Conservation (phyloP, 106 monocot genomes). For the Dendrobium catenatum region DNA sequence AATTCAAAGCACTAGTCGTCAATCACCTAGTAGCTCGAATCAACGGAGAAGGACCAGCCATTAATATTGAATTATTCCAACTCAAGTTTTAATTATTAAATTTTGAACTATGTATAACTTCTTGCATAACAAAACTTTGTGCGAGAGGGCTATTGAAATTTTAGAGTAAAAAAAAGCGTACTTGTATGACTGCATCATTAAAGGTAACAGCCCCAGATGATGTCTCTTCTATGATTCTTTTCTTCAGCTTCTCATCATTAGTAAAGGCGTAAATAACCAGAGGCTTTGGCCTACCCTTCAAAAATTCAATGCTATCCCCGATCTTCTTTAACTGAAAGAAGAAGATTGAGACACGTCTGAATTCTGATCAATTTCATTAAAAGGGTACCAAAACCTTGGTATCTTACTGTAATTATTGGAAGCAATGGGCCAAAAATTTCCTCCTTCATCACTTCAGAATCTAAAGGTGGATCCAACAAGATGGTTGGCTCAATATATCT, state of each 20-base stretch:
- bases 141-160: background rate
- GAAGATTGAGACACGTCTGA: background rate
- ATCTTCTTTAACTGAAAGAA: conserved; percentile 66
- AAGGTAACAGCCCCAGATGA: conserved; percentile 73
- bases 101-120: background rate
- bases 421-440: conserved; percentile 85
- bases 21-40: too few species aligned
- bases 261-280: conserved; percentile 87
- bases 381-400: background rate
- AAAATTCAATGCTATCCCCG: conserved; percentile 61
- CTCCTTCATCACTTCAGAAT: conserved; percentile 77
- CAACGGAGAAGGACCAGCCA: too few species aligned
- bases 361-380: background rate
- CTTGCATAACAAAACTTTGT: background rate
- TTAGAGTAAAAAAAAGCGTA: conserved; percentile 11
- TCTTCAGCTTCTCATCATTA: conserved; percentile 40
- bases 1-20: too few species aligned
- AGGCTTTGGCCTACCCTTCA: conserved; percentile 59
- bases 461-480: conserved; percentile 67
- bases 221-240: conserved; percentile 44
- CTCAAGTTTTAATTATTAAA: too few species aligned
- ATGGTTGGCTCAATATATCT: conserved; percentile 86
- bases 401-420: conserved; percentile 71
- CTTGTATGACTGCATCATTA: conserved; percentile 76
- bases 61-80: too few species aligned